Base-by-base conservation (phyloP, 2,329 filamentous ascomycete genomes). In the Tolypocladium amazonense region DNA sequence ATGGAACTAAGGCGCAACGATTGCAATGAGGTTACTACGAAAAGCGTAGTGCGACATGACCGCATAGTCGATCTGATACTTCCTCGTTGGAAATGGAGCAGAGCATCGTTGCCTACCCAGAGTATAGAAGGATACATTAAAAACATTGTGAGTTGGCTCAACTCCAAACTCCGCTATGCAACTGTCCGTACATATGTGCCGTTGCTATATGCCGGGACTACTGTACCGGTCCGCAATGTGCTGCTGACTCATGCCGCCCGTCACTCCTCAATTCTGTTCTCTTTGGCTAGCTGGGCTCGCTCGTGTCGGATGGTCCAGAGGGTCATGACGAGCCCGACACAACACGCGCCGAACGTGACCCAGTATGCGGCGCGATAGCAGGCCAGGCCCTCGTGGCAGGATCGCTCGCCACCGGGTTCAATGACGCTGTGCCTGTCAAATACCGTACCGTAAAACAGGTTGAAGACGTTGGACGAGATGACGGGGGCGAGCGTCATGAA, bases 401-500 rank as follows among this genome's bases (percentile, higher is more conserved):
- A 82, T 37, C 88, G 81, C 65, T 91, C 86, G 25, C 90, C 91
- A 50, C 84, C 81, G 0, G 82, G 79, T 25, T 84, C 81, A 12
- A 90, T 76, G 39, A 87, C 75, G 27, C 88, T 92, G 72, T 97
- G 92, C 11, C 77, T 76, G 71, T 99, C 94, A 66, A 91, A 95
- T 0, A 96, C 86, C 20, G 73, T 76, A 56, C 94, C 94, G 71
- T 97, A 99, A 60, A 94, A 85, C 1, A 97, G 76, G 70, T 97
- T 99, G 80, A 96, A 97, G 27, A 96, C 73, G 67, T 97, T 96
- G 56, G 91, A 92, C 11, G 88, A 92, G 35, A 96, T 74, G 3
- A 96, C 90, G 0, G 93, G 92, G 3, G 90, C 88, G 56, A 97
- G 78, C 0, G 91, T 97, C 86, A 99, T 95, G 67, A 89, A 88